These are phyloP conservation scores for Amborella trichopoda DNA, from an alignment of 164 flowering plant genomes.

Conservation along the genomic window DNA sequence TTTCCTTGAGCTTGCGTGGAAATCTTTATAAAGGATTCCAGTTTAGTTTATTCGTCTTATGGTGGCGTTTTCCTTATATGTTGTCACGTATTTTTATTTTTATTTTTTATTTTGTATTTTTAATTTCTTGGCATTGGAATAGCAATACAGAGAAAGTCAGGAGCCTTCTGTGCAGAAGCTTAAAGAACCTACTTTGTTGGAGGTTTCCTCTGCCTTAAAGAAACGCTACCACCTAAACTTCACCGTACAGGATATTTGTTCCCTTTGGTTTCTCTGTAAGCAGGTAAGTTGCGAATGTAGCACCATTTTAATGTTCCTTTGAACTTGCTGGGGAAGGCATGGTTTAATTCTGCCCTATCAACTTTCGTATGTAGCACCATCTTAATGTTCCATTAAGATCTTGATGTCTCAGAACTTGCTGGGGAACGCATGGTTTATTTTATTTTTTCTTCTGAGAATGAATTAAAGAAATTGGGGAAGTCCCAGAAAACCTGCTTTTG, in stretches of 20 bases:
- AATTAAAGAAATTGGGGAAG: too few species aligned
- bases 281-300: slow-evolving; percentile 69
- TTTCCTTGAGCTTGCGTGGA: too few species aligned
- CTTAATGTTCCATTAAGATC: too few species aligned
- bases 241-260: slow-evolving; percentile 46
- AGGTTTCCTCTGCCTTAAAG: slow-evolving; percentile 38
- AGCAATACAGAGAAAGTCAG: slow-evolving; percentile 53
- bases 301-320: too few species aligned
- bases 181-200: slow-evolving; percentile 69
- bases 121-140: slow-evolving; percentile 10
- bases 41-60: neutral
- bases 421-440: too few species aligned
- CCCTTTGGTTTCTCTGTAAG: slow-evolving; percentile 91
- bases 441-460: too few species aligned
- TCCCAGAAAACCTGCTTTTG: too few species aligned
- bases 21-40: too few species aligned
- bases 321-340: too few species aligned
- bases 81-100: neutral
- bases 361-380: too few species aligned
- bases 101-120: neutral
- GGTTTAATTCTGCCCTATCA: too few species aligned
- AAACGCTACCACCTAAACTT: slow-evolving; percentile 56
- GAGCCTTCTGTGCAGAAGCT: slow-evolving; percentile 73
- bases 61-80: neutral
- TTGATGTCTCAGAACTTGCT: too few species aligned